Evolutionary conservation across 2,329 filamentous ascomycete species (phyloP), one percentile per base, ranked within the genome.

Genomic region (Fusarium robinianum): DNA sequence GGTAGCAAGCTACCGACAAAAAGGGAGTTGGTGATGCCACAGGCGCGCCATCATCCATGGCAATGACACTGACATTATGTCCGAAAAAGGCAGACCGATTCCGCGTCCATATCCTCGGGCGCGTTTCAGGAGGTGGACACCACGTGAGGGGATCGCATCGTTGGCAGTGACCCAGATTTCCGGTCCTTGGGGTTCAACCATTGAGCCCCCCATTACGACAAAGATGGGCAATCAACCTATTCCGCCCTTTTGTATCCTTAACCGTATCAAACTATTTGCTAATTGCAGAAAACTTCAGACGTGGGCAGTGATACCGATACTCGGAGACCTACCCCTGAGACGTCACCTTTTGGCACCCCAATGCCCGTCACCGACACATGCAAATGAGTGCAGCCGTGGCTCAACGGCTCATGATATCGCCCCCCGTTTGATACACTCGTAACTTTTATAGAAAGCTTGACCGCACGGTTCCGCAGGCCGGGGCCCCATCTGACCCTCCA

Each of bases 91-190:
- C n/a, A 23, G 45, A 43, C 30, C 33, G 31, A 46, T 52, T 33
- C 46, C 46, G 40, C 37, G 38, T 34, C 49, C 52, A 51, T 40
- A 46, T 38, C 45, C 49, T 49, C 46, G 56, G 48, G 43, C 53
- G 25, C 32, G 51, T 54, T 61, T 60, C 48, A 55, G 42, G 58
- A 45, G 46, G 41, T 49, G 46, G 41, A 50, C 29, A 46, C 22
- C 44, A 42, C 41, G 39, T 47, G 36, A 50, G 41, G 27, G 44
- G 46, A 61, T 56, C 54, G 53, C 46, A 41, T 29, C 41, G 41
- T 23, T 38, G 30, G 41, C 23, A 24, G 21, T 38, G 48, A 55
- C 40, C 46, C 55, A 58, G 51, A 52, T 54, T 37, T 48, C 41
- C 42, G 49, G 49, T 47, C 46, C 44, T 42, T 53, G 39, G 39